phyloP scores from a whole-genome alignment of 768 basidiomycete species.

The Psilocybe cyanescens region DNA sequence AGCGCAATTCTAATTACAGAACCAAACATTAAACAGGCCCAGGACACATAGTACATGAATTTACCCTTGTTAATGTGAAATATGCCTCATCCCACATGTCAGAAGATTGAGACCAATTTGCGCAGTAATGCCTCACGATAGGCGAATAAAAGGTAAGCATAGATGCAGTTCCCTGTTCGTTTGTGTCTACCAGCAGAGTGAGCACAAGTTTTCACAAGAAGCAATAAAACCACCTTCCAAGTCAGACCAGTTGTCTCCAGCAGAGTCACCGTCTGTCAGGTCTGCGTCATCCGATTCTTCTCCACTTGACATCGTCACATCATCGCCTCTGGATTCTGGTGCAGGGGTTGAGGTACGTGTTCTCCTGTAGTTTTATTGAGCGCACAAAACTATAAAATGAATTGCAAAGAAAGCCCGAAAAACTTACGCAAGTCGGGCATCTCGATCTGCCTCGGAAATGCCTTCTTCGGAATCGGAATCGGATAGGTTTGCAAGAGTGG shows the following conservation, averaged over 20 bases:
- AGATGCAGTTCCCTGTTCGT: constrained; percentile 22
- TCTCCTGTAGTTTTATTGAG: constrained; percentile 37
- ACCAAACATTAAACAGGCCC: neutral
- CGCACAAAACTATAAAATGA: neutral
- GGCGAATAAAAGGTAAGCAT: constrained; percentile 51
- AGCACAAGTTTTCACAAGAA: neutral
- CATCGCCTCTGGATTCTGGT: constrained; percentile 39
- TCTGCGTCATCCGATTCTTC: constrained; percentile 85
- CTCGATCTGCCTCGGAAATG: constrained; percentile 68
- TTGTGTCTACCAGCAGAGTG: neutral
- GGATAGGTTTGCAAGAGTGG: constrained; percentile 39
- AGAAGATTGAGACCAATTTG: constrained; percentile 34
- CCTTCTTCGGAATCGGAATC: constrained; percentile 72
- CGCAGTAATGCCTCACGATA: constrained; percentile 51
- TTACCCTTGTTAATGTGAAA: constrained; percentile 49
- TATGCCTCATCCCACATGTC: constrained; percentile 51
- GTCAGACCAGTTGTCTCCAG: constrained; percentile 54
- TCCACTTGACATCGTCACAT: constrained; percentile 60
- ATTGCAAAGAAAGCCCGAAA: neutral
- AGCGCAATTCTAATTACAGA: constrained; percentile 25
- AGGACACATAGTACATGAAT: constrained; percentile 7
- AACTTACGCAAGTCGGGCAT: constrained; percentile 72
- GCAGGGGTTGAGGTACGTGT: constrained; percentile 53
- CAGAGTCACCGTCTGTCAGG: constrained; percentile 57
- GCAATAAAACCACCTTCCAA: constrained; percentile 35